Conservation (phyloP, 371 early-diverging fungal species). For the Cladochytrium tenue region DNA sequence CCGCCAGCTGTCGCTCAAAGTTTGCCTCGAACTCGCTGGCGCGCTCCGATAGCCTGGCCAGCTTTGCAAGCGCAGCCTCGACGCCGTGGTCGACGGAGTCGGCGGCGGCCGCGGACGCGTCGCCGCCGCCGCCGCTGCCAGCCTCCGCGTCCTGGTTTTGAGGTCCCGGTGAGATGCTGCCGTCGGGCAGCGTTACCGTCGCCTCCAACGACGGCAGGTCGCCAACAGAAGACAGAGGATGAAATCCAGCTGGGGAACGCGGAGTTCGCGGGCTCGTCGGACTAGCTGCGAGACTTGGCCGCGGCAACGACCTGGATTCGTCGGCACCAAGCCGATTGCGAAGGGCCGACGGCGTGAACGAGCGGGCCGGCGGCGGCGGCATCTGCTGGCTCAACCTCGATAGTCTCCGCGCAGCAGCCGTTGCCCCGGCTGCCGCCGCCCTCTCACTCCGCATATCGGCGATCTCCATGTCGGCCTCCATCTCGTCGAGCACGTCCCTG, state of each 20-base stretch:
- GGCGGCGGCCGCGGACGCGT: not conserved
- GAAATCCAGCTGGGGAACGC: not conserved
- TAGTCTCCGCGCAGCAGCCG: not conserved
- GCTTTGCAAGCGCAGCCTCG: constrained; percentile 14
- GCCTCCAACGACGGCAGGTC: not conserved
- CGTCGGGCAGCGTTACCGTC: not conserved
- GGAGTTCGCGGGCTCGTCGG: too few relatives aligned
- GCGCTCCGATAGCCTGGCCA: constrained; percentile 19
- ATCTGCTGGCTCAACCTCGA: not conserved
- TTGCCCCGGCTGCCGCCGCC: not conserved
- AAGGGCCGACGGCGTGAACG: not conserved
- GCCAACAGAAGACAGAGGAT: not conserved
- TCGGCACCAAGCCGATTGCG: not conserved
- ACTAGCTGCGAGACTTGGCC: too few relatives aligned
- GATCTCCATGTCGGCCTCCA: constrained; percentile 13
- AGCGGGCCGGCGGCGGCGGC: too few relatives aligned
- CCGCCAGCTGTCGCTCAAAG: constrained; percentile 8
- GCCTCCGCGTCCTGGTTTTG: not conserved
- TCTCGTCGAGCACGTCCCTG: constrained; percentile 7
- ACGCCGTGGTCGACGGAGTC: constrained; percentile 1
- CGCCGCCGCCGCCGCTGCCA: not conserved
- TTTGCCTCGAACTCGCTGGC: constrained; percentile 15
- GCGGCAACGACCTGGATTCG: not conserved
- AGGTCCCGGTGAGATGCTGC: not conserved
- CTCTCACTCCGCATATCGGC: not conserved